Percentiles rank a stretch among this genome's conserved stretches.
Conservation (phyloP, 495 filamentous ascomycete species). For the Neurospora sublineolata region DNA sequence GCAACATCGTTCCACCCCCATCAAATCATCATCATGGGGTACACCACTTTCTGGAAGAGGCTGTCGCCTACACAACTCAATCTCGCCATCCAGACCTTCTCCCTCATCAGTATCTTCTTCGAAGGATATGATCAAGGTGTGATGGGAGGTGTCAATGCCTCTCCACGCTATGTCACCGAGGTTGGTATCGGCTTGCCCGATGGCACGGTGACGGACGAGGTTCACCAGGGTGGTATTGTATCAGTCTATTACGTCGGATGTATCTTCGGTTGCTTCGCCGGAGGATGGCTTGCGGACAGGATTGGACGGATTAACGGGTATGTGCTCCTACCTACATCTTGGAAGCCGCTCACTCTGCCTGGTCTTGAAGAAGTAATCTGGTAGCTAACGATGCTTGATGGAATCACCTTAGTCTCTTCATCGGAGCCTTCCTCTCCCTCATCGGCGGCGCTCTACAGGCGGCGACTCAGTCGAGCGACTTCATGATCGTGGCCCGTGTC, state of each 20-base stretch:
- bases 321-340: slow-evolving; percentile 8
- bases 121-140: slow-evolving; percentile 61
- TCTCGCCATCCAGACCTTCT: slow-evolving; percentile 34
- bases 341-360: not conserved
- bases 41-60: slow-evolving; percentile 32
- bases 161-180: slow-evolving; percentile 33
- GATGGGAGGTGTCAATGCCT: slow-evolving; percentile 59
- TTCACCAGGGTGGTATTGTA: slow-evolving; percentile 36
- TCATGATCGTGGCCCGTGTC: slow-evolving; percentile 44
- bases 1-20: not conserved
- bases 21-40: slow-evolving; percentile 21
- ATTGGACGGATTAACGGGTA: not conserved
- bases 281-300: slow-evolving; percentile 7
- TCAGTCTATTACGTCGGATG: slow-evolving; percentile 45
- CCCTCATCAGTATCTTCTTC: slow-evolving; percentile 42
- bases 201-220: slow-evolving; percentile 11
- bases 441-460: slow-evolving; percentile 43
- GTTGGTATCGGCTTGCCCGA: slow-evolving; percentile 15
- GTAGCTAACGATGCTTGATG: slow-evolving; percentile 25
- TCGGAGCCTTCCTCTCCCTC: slow-evolving; percentile 41
- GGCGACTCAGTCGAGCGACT: slow-evolving; percentile 37
- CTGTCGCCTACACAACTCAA: slow-evolving; percentile 32
- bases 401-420: slow-evolving; percentile 42
- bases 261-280: slow-evolving; percentile 38
- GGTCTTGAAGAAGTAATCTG: slow-evolving; percentile 3